Percentiles rank a stretch among this genome's conserved stretches.
These are phyloP conservation scores for Dendryphion nanum DNA, from an alignment of 2,329 filamentous ascomycete species.

Conservation along the genomic window DNA sequence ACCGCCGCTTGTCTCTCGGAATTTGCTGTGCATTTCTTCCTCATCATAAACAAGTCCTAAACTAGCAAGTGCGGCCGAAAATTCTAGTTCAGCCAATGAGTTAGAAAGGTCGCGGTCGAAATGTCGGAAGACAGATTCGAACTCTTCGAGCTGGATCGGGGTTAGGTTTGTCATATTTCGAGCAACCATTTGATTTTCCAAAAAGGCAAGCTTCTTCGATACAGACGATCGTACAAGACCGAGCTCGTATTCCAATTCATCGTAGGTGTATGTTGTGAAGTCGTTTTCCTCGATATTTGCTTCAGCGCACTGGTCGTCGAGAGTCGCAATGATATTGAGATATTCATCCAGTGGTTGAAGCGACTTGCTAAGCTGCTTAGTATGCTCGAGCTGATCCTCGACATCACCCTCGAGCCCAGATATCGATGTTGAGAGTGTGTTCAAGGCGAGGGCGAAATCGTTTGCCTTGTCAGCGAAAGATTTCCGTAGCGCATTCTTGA, in stretches of 20 bases:
- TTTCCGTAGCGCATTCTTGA: conserved; percentile 90
- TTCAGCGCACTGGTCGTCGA: conserved; percentile 88
- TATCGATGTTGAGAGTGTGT: conserved; percentile 91
- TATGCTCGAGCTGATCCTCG: conserved; percentile 89
- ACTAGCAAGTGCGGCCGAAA: conserved; percentile 92
- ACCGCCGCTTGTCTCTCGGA: conserved; percentile 79
- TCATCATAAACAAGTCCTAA: conserved; percentile 95
- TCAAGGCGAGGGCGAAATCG: conserved; percentile 91
- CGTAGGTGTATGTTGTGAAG: conserved; percentile 98
- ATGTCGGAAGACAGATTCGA: conserved; percentile 96
- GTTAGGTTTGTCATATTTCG: conserved; percentile 98
- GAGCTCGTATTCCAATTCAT: conserved; percentile 92
- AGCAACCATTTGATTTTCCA: conserved; percentile 98
- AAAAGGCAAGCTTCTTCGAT: conserved; percentile 91
- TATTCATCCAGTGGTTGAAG: conserved; percentile 88
- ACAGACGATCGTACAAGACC: conserved; percentile 88
- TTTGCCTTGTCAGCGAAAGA: conserved; percentile 98
- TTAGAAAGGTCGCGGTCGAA: conserved; percentile 95
- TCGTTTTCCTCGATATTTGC: conserved; percentile 99
- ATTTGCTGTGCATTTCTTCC: conserved; percentile 96
- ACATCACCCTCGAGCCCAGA: conserved; percentile 97
- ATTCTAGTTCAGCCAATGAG: conserved; percentile 87
- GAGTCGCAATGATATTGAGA: conserved; percentile 77
- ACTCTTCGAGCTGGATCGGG: conserved; percentile 96
- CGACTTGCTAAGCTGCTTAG: conserved; percentile 79